A percentile compares a stretch with the other conserved stretches of the same genome.
These are phyloP conservation scores for Yamadazyma blattariae DNA, from an alignment of 1,139 yeast genomes.

Conservation along the genomic window DNA sequence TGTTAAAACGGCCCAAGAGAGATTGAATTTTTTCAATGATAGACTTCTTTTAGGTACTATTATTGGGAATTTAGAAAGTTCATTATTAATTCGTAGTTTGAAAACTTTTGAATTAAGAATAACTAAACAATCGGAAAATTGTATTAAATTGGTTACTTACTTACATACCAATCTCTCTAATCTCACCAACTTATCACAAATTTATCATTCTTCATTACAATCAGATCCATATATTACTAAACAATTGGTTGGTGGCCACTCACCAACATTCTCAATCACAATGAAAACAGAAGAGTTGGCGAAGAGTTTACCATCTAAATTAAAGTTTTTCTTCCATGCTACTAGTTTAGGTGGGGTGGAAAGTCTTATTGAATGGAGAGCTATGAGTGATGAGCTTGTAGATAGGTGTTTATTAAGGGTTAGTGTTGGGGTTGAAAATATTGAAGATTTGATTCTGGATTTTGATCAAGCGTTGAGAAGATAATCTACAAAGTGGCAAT, in stretches of 20 bases:
- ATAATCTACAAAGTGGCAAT: too few species aligned
- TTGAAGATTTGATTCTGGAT: slow-evolving; percentile 70
- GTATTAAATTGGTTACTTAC: slow-evolving; percentile 58
- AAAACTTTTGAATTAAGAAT: slow-evolving; percentile 77
- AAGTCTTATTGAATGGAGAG: slow-evolving; percentile 88
- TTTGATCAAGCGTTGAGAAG: slow-evolving; percentile 26
- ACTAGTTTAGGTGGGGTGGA: slow-evolving; percentile 95
- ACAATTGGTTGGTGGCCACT: slow-evolving; percentile 48
- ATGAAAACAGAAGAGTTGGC: slow-evolving; percentile 56
- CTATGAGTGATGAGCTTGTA: slow-evolving; percentile 62
- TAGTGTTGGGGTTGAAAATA: slow-evolving; percentile 76
- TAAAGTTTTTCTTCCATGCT: slow-evolving; percentile 80
- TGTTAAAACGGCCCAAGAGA: slow-evolving; percentile 50
- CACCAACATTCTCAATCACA: slow-evolving; percentile 75
- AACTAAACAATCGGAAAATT: slow-evolving; percentile 60
- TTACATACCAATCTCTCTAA: slow-evolving; percentile 46
- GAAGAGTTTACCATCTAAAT: slow-evolving; percentile 58
- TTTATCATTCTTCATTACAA: slow-evolving; percentile 78
- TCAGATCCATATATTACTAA: slow-evolving; percentile 55
- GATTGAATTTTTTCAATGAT: slow-evolving; percentile 32
- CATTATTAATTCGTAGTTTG: slow-evolving; percentile 70
- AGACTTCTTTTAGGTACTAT: slow-evolving; percentile 73
- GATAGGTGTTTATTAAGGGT: slow-evolving; percentile 61
- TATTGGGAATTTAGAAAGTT: slow-evolving; percentile 74
- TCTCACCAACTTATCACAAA: slow-evolving; percentile 47